Base-by-base conservation (phyloP, 495 filamentous ascomycete species). In the Penicillium turbatum region DNA sequence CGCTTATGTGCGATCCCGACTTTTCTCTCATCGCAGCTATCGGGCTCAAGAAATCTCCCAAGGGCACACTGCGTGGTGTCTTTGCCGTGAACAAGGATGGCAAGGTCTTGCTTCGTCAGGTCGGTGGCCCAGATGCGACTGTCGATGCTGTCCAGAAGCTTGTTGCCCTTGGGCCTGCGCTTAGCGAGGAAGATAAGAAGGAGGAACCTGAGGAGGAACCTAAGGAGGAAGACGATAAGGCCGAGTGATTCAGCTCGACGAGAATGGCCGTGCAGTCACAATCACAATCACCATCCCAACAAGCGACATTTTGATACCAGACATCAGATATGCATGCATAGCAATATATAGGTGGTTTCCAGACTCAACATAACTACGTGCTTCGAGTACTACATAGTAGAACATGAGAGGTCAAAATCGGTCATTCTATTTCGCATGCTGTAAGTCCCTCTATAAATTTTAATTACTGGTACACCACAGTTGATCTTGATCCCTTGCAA, bases 1-100 rank as follows among this genome's bases (percentile, higher is more conserved):
- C 87, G 5, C 85, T 97, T 30, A 82, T 98, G 43, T 97, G 92
- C 73, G 90, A 98, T 67, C 78, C 85, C 6, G 60, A 67, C 24
- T 83, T 78, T 17, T 83, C 82, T 9, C 80, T 98, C 38, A 90
- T 93, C 58, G 73, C 56, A 21, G 87, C 86, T 35, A 80, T 93
- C 61, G 87, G 87, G 3, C 68, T 93, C 56, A 89, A 88, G 68
- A 95, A 92, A 72, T 52, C 68, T 3, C 82, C 85, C 26, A 85
- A 79, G 68, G 86, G 89, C n/a, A 95, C 87, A 29, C 81, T 73
- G 27, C 81, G 93, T 55, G 92, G 92, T 51, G 88, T 97, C 21
- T 91, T 96, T 60, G 89, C 86, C 46, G 74, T 98, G 54, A 82
- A 89, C 64, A 97, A 96, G 70, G 61, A 62, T 26, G 77, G 76